These are phyloP conservation scores for Paspalum notatum DNA, from an alignment of 176 grass and related monocot genomes.

Conservation along the genomic window DNA sequence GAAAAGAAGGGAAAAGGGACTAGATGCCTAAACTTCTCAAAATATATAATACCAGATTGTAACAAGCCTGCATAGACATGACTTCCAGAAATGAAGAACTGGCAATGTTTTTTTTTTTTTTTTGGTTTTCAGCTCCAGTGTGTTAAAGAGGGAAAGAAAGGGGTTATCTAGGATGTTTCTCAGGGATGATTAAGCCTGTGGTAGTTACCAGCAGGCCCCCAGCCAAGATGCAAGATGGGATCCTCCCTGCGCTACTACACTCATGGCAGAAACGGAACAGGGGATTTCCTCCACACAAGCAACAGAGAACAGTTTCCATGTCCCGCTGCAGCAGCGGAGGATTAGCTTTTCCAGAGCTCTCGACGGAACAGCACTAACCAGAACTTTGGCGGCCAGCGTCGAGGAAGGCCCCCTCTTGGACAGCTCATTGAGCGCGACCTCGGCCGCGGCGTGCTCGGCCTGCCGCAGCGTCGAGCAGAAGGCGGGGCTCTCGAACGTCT, in stretches of 20 bases:
- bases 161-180: not conserved
- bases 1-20: not conserved
- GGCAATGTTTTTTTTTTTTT: conserved; percentile 4
- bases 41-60: not conserved
- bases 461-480: conserved; percentile 63
- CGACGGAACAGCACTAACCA: conserved; percentile 59
- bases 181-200: conserved; percentile 26
- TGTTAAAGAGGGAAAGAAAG: not conserved
- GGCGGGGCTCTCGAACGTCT: conserved; percentile 56
- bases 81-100: not conserved
- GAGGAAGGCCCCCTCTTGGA: conserved; percentile 63
- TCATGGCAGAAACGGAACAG: not conserved
- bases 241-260: not conserved
- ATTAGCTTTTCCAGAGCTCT: conserved; percentile 1
- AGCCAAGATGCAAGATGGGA: conserved; percentile 7
- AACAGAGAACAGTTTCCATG: conserved; percentile 1
- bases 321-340: not conserved
- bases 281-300: conserved; percentile 4
- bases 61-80: conserved; percentile 9
- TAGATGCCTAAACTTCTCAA: not conserved
- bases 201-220: not conserved
- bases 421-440: conserved; percentile 58
- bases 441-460: conserved; percentile 60
- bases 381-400: conserved; percentile 62
- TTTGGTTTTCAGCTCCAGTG: conserved; percentile 24